A percentile compares a stretch with the other conserved stretches of the same genome.
phyloP scores from a whole-genome alignment of 352 stramenopile species.

The Pythium utonaiense region DNA sequence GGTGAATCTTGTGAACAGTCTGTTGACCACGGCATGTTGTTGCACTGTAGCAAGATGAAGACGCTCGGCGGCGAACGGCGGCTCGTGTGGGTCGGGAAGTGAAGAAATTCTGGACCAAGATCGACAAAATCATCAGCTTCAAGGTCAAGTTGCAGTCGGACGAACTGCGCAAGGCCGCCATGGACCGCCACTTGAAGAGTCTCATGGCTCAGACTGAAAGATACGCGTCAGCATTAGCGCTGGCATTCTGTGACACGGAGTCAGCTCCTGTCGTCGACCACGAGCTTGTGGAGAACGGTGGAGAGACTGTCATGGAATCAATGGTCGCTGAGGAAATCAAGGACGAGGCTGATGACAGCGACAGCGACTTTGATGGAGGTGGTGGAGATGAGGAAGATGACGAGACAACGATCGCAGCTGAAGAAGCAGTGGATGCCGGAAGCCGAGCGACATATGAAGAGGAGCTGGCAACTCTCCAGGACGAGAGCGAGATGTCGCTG shows the following conservation, averaged over 20 bases:
- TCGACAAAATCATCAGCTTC: slow-evolving; percentile 97
- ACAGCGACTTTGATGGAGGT: slow-evolving; percentile 20
- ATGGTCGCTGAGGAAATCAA: too few relatives aligned
- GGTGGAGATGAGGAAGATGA: slow-evolving; percentile 41
- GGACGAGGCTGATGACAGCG: slow-evolving; percentile 8
- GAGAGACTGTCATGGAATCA: too few relatives aligned
- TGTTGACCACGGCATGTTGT: too few relatives aligned
- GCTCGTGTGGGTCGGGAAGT: slow-evolving; percentile 87
- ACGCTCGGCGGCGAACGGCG: slow-evolving; percentile 46
- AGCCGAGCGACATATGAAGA: slow-evolving; percentile 23
- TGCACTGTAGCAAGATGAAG: slow-evolving; percentile 40
- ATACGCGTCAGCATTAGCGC: slow-evolving; percentile 89
- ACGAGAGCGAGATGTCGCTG: slow-evolving; percentile 77
- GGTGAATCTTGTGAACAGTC: neutral
- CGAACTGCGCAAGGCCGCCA: slow-evolving; percentile 87
- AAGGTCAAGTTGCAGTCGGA: slow-evolving; percentile 96
- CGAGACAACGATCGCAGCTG: slow-evolving; percentile 34
- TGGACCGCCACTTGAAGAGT: slow-evolving; percentile 96
- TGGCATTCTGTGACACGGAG: slow-evolving; percentile 39
- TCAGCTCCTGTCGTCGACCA: neutral
- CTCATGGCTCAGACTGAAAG: slow-evolving; percentile 93
- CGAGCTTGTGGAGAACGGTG: slow-evolving; percentile 16
- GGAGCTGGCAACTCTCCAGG: slow-evolving; percentile 63
- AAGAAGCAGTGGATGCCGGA: slow-evolving; percentile 4
- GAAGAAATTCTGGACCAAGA: slow-evolving; percentile 95